Percentiles rank a stretch among this genome's conserved stretches.
Evolutionary conservation across 768 basidiomycete species (phyloP).

Genomic region (Leccinum incarnatum): DNA sequence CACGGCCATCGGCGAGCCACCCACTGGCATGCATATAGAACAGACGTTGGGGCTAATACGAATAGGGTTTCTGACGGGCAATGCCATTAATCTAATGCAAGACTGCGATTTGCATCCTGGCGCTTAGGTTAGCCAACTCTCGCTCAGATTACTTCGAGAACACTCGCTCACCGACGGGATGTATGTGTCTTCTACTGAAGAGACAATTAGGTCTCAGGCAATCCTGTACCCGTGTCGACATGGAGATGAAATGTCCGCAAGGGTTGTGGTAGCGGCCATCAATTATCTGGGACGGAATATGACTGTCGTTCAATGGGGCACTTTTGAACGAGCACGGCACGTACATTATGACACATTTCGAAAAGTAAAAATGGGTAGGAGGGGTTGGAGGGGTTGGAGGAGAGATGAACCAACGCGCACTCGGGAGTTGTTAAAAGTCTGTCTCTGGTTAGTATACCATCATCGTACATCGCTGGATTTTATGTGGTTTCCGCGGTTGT

Average conservation of each 20-base stretch:
- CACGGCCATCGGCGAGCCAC: conserved; percentile 10
- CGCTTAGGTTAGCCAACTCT: conserved; percentile 14
- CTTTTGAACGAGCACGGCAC: conserved; percentile 24
- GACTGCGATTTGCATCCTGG: conserved; percentile 53
- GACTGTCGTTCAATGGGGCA: background rate
- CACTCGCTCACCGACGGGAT: conserved; percentile 45
- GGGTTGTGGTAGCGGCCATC: conserved; percentile 71
- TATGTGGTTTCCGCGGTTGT: conserved; percentile 31
- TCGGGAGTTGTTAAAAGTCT: conserved; percentile 19
- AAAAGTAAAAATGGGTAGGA: conserved; percentile 13
- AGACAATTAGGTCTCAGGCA: conserved; percentile 62
- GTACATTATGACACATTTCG: conserved; percentile 73
- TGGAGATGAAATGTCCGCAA: conserved; percentile 70
- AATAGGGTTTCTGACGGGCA: conserved; percentile 69
- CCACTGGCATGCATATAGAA: conserved; percentile 28
- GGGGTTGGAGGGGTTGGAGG: conserved; percentile 12
- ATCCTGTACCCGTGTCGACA: conserved; percentile 68
- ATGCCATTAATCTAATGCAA: conserved; percentile 64
- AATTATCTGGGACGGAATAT: conserved; percentile 49
- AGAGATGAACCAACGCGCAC: conserved; percentile 13
- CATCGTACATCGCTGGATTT: conserved; percentile 20
- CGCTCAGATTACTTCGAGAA: background rate
- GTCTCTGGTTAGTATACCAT: conserved; percentile 13
- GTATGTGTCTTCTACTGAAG: conserved; percentile 65
- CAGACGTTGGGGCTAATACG: conserved; percentile 57